A percentile compares a stretch with the other conserved stretches of the same genome.
phyloP scores from a whole-genome alignment of 805 yeast species.

The Ascoidea tarda region DNA sequence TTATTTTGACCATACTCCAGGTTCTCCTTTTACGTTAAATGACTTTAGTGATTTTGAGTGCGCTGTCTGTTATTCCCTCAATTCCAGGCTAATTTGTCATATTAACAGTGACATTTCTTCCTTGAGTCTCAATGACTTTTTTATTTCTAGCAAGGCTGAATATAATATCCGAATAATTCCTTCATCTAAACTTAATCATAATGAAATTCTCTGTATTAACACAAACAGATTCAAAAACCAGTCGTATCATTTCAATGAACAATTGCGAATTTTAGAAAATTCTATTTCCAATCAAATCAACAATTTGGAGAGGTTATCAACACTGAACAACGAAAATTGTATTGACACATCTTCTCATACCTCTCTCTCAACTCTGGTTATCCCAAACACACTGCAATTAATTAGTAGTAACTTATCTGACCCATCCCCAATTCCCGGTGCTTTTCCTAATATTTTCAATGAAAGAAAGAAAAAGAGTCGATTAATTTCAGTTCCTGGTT shows the following conservation, averaged over 20 bases:
- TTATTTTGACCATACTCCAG: neutral
- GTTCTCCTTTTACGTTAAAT: neutral
- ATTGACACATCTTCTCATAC: no score
- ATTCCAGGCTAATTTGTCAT: neutral
- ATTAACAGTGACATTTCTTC: no score
- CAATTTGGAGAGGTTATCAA: neutral
- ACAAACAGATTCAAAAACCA: no score
- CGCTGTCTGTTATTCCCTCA: neutral
- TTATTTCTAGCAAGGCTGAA: neutral
- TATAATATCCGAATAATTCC: neutral
- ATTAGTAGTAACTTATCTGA: neutral
- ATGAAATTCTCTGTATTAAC: no score
- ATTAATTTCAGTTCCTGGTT: neutral
- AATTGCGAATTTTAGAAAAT: neutral
- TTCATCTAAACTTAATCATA: no score
- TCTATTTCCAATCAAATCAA: constrained; percentile 1
- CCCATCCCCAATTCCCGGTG: neutral
- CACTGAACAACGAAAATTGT: neutral
- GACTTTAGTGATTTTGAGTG: neutral
- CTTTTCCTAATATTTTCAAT: neutral
- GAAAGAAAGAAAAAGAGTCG: no score
- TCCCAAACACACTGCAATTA: no score
- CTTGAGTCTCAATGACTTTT: neutral
- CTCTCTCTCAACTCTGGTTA: neutral
- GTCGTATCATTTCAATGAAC: no score